Evolutionary conservation across 1,139 yeast species (phyloP), one percentile per base, ranked within the genome.

Genomic region (Lodderomyces elongisporus): DNA sequence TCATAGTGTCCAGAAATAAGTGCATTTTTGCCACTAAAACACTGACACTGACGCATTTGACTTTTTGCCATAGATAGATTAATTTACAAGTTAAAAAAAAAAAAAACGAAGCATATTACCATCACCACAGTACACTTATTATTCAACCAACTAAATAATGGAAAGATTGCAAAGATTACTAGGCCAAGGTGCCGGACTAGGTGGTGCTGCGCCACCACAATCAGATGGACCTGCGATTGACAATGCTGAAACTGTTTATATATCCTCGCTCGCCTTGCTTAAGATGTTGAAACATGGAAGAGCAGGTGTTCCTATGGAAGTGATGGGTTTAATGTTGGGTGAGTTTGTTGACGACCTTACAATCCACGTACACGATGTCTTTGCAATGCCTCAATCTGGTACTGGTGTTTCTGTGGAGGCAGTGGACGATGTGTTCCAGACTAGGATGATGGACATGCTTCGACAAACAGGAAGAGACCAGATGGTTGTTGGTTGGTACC

Each of bases 251-350:
- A 89, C 97, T 1, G 96, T 91, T 7, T 88, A 91, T 61, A 88
- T 93, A 39, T 91, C 98, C 24, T 88, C 97, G 25, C 72, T 93
- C 49, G 99, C 99, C 2, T 67, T 93, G 39, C 70, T 93, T 43
- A 93, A 93, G 61, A 91, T 91, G 98, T 76, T 91, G 54, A 91
- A 89, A 60, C 98, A 91, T 56, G 97, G 98, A 30, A 74, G 97
- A 52, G 97, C 98, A 1, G 99, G 99, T 54, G 98, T 93, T 36
- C 99, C 99, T 13, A 93, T 93, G 99, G 99, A 93, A 66, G 99
- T 93, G 32, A 93, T 93, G 99, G 99, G 99, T 3, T 73, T 93
- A 45, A 93, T 93, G 99, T 75, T 93, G 48, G 99, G 99, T 33
- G 97, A 91, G 49, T 89, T 91, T 61, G 95, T 93, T 17, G 98